Evolutionary conservation across 306 rosid genomes (phyloP).

Genomic region (Echinosophora koreensis): DNA sequence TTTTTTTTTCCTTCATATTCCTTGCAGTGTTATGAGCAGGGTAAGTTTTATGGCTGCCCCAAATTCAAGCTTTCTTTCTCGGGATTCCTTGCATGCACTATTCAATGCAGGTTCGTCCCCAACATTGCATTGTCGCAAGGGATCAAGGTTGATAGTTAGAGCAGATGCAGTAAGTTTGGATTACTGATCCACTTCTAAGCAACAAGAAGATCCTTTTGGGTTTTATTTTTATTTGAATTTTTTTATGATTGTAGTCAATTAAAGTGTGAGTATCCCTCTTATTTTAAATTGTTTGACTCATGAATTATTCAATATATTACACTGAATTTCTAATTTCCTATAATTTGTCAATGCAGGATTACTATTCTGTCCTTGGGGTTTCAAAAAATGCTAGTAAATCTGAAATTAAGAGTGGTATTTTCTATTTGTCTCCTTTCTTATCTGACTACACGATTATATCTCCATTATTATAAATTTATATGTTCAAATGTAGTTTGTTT

Average conservation of each 20-base stretch:
- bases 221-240: neutral
- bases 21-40: constrained; percentile 64
- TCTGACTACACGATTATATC: neutral
- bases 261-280: constrained; percentile 25
- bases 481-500: constrained; percentile 3
- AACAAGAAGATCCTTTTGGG: constrained; percentile 14
- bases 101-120: constrained; percentile 54
- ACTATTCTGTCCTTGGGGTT: constrained; percentile 87
- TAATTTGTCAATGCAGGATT: constrained; percentile 68
- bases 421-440: constrained; percentile 27
- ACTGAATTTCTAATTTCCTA: constrained; percentile 40
- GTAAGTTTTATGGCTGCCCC: constrained; percentile 57
- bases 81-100: constrained; percentile 56
- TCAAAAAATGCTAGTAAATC: constrained; percentile 86
- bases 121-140: constrained; percentile 58
- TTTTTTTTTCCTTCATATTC: constrained; percentile 37
- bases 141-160: constrained; percentile 75
- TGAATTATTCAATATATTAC: constrained; percentile 5
- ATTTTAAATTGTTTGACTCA: neutral
- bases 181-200: constrained; percentile 26
- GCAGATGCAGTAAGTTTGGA: constrained; percentile 75
- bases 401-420: constrained; percentile 89
- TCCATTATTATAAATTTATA: constrained; percentile 23
- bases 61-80: constrained; percentile 71
- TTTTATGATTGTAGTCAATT: constrained; percentile 18